Base-by-base conservation (phyloP, 2,329 filamentous ascomycete genomes). In the Curvularia spicifera region DNA sequence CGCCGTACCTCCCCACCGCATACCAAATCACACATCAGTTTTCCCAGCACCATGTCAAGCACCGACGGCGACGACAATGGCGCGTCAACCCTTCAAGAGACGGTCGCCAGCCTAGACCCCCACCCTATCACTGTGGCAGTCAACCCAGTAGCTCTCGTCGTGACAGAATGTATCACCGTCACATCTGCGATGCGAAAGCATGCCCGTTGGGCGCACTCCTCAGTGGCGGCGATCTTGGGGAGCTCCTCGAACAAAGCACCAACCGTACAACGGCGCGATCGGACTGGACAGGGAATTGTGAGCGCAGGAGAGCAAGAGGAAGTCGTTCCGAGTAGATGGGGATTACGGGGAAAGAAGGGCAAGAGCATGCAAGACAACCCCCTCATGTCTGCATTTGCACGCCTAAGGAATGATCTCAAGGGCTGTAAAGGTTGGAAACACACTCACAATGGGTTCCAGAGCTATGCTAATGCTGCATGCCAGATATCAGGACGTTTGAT, bases 181-280 rank as follows among this genome's bases (percentile, higher is more conserved):
- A 98, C 95, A 13, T 97, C 94, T 62, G 93, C 93, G 60, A 97
- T 99, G 85, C 93, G 96, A 73, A 99, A 99, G 81, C 90, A 97
- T 85, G 91, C 93, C 64, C 90, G 95, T 65, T 98, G 94, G 84
- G 92, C 93, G 47, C 93, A 98, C 76, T 97, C 93, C 12, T 97
- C 93, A 5, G 95, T 99, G 44, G 93, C 95, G 37, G 94, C 94
- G 52, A 99, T 99, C 60, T 84, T 99, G 31, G 95, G 95, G 50
- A 92, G 92, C 64, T 83, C 82, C 35, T 81, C 83, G 53, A 80
- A 82, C 53, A 80, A 74, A 74, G 80, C 72, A 13, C 72, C 73
- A 18, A 68, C 74, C 20, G 69, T 74, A 52, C 72, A 73, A 31
- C 70, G 71, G 63, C 68, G 73, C 51, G 71, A 78, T 56, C 68